Evolutionary conservation across 306 rosid species (phyloP).

Genomic region (Glycine latifolia): DNA sequence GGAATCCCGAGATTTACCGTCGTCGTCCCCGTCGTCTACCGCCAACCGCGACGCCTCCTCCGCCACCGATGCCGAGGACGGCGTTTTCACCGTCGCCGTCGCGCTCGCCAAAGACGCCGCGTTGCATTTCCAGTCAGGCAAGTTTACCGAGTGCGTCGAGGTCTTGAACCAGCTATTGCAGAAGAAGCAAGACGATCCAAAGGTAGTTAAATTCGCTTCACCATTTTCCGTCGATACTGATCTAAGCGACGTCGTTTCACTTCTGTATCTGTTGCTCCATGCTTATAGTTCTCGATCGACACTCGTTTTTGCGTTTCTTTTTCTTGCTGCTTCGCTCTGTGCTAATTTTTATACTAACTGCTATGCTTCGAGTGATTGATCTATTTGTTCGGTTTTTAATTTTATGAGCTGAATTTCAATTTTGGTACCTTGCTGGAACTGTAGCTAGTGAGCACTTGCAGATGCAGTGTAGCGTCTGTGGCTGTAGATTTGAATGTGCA

Average conservation of each 20-base stretch:
- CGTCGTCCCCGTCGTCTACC: slow-evolving; percentile 56
- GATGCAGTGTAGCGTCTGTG: slow-evolving; percentile 26
- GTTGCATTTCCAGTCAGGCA: slow-evolving; percentile 82
- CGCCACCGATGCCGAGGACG: slow-evolving; percentile 68
- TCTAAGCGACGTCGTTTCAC: not conserved
- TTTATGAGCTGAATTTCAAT: slow-evolving; percentile 11
- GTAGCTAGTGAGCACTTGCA: slow-evolving; percentile 40
- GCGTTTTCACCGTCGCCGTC: slow-evolving; percentile 58
- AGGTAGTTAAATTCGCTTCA: slow-evolving; percentile 55
- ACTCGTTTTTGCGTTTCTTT: not conserved
- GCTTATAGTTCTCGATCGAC: not conserved
- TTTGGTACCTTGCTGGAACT: not conserved
- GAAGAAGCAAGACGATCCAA: slow-evolving; percentile 85
- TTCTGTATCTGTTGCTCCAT: not conserved
- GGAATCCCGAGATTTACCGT: slow-evolving; percentile 78
- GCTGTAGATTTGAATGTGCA: slow-evolving; percentile 27
- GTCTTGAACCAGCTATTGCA: slow-evolving; percentile 78
- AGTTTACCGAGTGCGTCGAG: slow-evolving; percentile 76
- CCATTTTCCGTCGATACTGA: slow-evolving; percentile 20
- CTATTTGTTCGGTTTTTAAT: slow-evolving; percentile 16
- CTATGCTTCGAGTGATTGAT: slow-evolving; percentile 14
- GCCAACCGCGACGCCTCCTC: slow-evolving; percentile 72
- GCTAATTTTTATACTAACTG: slow-evolving; percentile 5
- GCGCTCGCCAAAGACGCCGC: slow-evolving; percentile 86
- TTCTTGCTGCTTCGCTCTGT: not conserved